These are phyloP conservation scores for Crotalaria pallida DNA, from an alignment of 306 rosid species.

Conservation along the genomic window DNA sequence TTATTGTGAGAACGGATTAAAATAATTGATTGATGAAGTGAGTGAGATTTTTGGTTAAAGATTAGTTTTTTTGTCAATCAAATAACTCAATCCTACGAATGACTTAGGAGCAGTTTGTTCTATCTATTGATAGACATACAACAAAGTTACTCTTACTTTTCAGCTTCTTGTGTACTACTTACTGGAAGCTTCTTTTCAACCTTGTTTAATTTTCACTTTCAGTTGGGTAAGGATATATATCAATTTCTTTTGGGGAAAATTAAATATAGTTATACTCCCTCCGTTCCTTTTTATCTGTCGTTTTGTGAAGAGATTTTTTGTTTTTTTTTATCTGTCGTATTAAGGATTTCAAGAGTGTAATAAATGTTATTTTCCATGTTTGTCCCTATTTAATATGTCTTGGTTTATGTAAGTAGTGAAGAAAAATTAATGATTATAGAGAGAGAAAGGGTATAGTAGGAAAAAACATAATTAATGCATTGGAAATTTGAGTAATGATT, in stretches of 20 bases:
- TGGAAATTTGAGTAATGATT: too few relatives aligned
- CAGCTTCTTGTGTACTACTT: neutral
- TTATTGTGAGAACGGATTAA: too few relatives aligned
- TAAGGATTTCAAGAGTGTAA: too few relatives aligned
- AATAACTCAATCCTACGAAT: slow-evolving; percentile 5
- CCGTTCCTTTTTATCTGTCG: too few relatives aligned
- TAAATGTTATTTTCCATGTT: too few relatives aligned
- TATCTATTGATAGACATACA: neutral
- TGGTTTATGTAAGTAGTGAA: too few relatives aligned
- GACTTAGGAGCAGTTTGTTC: neutral
- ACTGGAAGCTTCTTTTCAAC: neutral
- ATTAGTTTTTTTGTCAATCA: neutral
- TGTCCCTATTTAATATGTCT: too few relatives aligned
- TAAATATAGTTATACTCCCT: neutral
- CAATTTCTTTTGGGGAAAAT: neutral
- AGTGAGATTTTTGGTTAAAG: slow-evolving; percentile 12
- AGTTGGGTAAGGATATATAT: neutral
- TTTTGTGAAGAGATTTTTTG: too few relatives aligned
- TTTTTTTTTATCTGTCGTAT: too few relatives aligned
- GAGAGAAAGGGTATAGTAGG: too few relatives aligned
- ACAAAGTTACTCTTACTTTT: neutral
- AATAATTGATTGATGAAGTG: slow-evolving; percentile 10
- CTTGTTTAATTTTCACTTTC: neutral
- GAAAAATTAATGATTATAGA: too few relatives aligned
- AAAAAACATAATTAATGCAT: too few relatives aligned